Evolutionary conservation across 2,329 filamentous ascomycete species (phyloP).

Genomic region (Fusarium albidum): DNA sequence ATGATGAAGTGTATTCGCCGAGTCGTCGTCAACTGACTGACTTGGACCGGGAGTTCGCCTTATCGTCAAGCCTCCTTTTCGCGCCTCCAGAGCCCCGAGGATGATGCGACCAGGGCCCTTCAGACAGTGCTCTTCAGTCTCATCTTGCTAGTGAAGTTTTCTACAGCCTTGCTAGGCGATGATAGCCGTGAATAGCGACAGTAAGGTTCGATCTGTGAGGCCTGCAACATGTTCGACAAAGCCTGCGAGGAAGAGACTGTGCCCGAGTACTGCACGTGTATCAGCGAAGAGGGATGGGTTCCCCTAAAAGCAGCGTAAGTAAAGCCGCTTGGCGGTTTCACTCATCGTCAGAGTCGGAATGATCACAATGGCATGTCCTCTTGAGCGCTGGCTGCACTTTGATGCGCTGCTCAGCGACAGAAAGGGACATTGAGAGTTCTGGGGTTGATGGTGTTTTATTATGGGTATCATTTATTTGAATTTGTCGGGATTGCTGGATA

Average conservation of each 20-base stretch:
- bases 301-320: slow-evolving; percentile 22
- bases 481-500: slow-evolving; percentile 68
- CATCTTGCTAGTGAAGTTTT: slow-evolving; percentile 7
- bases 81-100: neutral
- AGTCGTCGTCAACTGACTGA: neutral
- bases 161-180: slow-evolving; percentile 8
- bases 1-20: neutral
- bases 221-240: slow-evolving; percentile 13
- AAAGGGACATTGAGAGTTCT: neutral
- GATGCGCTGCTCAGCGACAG: neutral
- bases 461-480: slow-evolving; percentile 45
- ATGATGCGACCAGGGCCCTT: neutral
- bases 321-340: neutral
- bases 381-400: too few species aligned
- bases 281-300: slow-evolving; percentile 26
- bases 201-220: slow-evolving; percentile 28
- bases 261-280: slow-evolving; percentile 14
- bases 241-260: slow-evolving; percentile 22
- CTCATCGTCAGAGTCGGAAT: neutral
- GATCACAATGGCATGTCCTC: neutral
- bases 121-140: slow-evolving; percentile 6
- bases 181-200: slow-evolving; percentile 23
- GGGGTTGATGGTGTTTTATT: neutral
- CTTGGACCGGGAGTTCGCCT: neutral
- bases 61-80: neutral